Conservation (phyloP, 2,329 filamentous ascomycete genomes). For the Thelonectria blattea region DNA sequence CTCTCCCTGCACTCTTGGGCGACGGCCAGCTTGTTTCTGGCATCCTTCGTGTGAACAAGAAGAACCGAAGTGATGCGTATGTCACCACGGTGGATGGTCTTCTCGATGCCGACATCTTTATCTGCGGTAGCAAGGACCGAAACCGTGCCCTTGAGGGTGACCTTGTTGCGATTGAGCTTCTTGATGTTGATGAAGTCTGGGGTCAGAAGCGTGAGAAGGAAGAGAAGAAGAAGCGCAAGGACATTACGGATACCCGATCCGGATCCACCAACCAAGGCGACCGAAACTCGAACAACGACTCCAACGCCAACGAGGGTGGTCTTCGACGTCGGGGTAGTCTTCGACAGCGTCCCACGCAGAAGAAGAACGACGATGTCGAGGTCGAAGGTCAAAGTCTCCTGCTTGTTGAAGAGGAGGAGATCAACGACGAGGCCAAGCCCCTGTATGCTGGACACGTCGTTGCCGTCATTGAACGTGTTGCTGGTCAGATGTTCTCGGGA, state of each 20-base stretch:
- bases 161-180: slow-evolving; percentile 90
- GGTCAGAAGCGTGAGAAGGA: slow-evolving; percentile 98
- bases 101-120: slow-evolving; percentile 97
- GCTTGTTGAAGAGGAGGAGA: slow-evolving; percentile 97
- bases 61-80: slow-evolving; percentile 98
- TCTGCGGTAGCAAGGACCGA: slow-evolving; percentile 98
- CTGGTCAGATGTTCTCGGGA: slow-evolving; percentile 98
- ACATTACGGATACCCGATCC: slow-evolving; percentile 89
- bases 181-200: slow-evolving; percentile 99
- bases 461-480: slow-evolving; percentile 94
- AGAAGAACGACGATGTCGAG: slow-evolving; percentile 99
- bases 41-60: slow-evolving; percentile 98
- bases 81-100: slow-evolving; percentile 88
- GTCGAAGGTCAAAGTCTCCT: slow-evolving; percentile 97
- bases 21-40: slow-evolving; percentile 96
- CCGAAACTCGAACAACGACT: slow-evolving; percentile 68
- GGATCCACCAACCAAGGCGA: slow-evolving; percentile 76
- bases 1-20: slow-evolving; percentile 84
- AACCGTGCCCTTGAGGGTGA: slow-evolving; percentile 97
- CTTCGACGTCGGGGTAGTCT: slow-evolving; percentile 93
- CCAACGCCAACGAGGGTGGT: slow-evolving; percentile 75
- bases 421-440: slow-evolving; percentile 97
- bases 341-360: slow-evolving; percentile 94
- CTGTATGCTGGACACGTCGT: slow-evolving; percentile 97
- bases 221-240: slow-evolving; percentile 99